Percentiles rank a stretch among this genome's conserved stretches.
phyloP scores from a whole-genome alignment of 768 basidiomycete species.

The Trametes villosa region DNA sequence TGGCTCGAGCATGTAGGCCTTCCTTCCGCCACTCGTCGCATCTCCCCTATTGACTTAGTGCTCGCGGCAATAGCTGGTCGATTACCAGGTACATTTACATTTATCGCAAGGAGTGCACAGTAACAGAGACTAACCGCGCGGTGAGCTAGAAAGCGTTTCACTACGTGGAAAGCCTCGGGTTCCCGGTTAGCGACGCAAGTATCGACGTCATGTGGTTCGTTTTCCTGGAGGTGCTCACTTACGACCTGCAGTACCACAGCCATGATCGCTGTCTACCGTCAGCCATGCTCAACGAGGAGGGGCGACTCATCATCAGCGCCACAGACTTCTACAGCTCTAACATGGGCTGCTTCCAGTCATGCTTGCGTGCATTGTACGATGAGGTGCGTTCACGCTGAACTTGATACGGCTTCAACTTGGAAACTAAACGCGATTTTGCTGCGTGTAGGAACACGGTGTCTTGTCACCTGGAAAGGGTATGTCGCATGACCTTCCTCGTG shows the following conservation, averaged over 20 bases:
- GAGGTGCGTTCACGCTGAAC: slow-evolving; percentile 5
- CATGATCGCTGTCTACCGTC: slow-evolving; percentile 12
- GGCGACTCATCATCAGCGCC: slow-evolving; percentile 2
- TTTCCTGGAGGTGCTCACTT: too few relatives aligned
- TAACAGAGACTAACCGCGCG: too few relatives aligned
- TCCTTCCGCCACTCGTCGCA: not conserved
- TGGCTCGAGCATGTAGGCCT: slow-evolving; percentile 17
- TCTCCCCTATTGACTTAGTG: not conserved
- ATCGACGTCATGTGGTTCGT: too few relatives aligned
- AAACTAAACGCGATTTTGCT: not conserved
- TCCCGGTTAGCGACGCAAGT: slow-evolving; percentile 7
- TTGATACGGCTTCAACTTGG: not conserved
- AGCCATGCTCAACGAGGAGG: slow-evolving; percentile 13
- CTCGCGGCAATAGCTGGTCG: not conserved
- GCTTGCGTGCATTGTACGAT: slow-evolving; percentile 10
- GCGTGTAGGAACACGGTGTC: not conserved
- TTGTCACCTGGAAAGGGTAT: slow-evolving; percentile 9
- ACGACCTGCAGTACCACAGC: not conserved
- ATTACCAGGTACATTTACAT: slow-evolving; percentile 10
- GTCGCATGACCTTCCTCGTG: not conserved
- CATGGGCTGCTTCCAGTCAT: slow-evolving; percentile 9
- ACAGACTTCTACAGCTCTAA: slow-evolving; percentile 8
- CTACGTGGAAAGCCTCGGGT: not conserved
- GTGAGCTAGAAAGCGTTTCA: not conserved
- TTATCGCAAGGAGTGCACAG: too few relatives aligned